phyloP scores from a whole-genome alignment of 331 rosid genomes.

The Rosa hybrid region DNA sequence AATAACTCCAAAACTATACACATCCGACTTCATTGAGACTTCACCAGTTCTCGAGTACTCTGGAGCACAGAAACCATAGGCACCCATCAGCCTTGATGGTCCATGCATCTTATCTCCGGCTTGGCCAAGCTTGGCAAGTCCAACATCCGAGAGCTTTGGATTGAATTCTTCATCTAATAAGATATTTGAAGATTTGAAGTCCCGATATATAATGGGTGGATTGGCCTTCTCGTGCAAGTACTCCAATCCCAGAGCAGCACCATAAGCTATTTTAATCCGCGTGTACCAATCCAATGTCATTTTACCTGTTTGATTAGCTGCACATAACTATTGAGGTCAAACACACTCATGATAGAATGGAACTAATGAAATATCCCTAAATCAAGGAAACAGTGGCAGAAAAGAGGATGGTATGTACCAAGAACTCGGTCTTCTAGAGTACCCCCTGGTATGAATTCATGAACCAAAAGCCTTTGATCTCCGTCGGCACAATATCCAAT shows the following conservation, averaged over 20 bases:
- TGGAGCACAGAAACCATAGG: conserved; percentile 89
- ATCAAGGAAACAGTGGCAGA: not conserved
- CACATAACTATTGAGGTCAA: conserved; percentile 5
- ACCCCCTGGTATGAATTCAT: conserved; percentile 68
- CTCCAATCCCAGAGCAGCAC: conserved; percentile 69
- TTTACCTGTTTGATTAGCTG: conserved; percentile 43
- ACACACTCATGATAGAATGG: not conserved
- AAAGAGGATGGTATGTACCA: conserved; percentile 38
- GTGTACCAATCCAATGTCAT: conserved; percentile 65
- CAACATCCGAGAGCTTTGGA: conserved; percentile 83
- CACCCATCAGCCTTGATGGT: conserved; percentile 77
- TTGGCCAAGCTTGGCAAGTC: conserved; percentile 59
- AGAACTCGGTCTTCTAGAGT: conserved; percentile 62
- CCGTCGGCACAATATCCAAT: conserved; percentile 95
- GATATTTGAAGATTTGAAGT: conserved; percentile 71
- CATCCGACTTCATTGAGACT: conserved; percentile 76
- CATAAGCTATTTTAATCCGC: conserved; percentile 71
- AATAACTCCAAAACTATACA: conserved; percentile 83
- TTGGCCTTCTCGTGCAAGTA: conserved; percentile 79
- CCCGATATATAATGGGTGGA: conserved; percentile 72
- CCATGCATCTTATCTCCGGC: conserved; percentile 51
- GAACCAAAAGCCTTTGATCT: conserved; percentile 89
- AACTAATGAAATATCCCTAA: not conserved
- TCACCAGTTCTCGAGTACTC: conserved; percentile 66
- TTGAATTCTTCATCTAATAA: conserved; percentile 60